Evolutionary conservation across 2,329 filamentous ascomycete species (phyloP).

Genomic region (Apiospora malaysiana): DNA sequence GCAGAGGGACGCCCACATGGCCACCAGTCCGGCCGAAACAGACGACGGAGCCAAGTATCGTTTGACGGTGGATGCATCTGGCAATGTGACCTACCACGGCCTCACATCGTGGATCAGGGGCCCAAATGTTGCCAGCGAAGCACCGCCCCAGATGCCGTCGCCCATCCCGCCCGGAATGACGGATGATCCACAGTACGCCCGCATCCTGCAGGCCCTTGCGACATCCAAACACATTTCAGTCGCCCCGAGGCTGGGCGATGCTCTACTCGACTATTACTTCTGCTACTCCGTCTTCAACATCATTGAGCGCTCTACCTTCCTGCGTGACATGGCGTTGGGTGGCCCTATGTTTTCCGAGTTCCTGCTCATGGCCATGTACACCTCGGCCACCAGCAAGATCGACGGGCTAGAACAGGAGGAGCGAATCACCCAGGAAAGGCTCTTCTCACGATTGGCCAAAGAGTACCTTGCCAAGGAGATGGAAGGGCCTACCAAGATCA

Average conservation of each 20-base stretch:
- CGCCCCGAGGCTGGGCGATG: conserved; percentile 13
- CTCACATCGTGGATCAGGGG: conserved; percentile 17
- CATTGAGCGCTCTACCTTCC: conserved; percentile 13
- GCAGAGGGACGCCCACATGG: not conserved
- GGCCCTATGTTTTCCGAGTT: conserved; percentile 20
- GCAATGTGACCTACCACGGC: conserved; percentile 16
- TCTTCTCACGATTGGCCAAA: not conserved
- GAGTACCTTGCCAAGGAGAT: conserved; percentile 20
- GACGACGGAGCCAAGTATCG: conserved; percentile 12
- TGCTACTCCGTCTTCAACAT: conserved; percentile 18
- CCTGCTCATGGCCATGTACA: conserved; percentile 19
- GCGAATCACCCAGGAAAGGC: not conserved
- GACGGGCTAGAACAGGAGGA: not conserved
- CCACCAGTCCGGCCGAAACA: not conserved
- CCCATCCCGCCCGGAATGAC: conserved; percentile 8
- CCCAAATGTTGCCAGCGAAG: conserved; percentile 8
- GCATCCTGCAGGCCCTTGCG: conserved; percentile 16
- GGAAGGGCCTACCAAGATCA: conserved; percentile 16
- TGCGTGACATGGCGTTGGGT: conserved; percentile 16
- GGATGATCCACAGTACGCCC: not conserved
- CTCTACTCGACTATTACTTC: conserved; percentile 7
- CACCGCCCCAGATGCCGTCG: not conserved
- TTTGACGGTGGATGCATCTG: conserved; percentile 14
- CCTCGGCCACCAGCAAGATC: conserved; percentile 14
- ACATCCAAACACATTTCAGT: conserved; percentile 17